A percentile compares a stretch with the other conserved stretches of the same genome.
Conservation (phyloP, 768 basidiomycete genomes). For the Naganishia kalamii region DNA sequence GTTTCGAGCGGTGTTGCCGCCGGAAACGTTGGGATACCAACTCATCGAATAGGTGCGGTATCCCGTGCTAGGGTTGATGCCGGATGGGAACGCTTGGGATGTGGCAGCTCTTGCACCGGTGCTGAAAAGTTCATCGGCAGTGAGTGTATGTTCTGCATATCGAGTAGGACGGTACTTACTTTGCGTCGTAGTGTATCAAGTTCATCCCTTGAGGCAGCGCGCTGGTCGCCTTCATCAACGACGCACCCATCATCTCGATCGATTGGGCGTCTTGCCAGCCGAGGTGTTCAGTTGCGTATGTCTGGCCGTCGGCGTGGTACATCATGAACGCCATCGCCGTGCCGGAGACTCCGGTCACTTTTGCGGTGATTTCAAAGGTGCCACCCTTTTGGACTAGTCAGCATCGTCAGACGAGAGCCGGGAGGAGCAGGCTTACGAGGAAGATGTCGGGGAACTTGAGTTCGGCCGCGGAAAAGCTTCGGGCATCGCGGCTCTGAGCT, state of each 20-base stretch:
- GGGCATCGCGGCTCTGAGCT: neutral
- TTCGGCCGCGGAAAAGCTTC: slow-evolving; percentile 21
- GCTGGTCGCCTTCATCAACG: slow-evolving; percentile 2
- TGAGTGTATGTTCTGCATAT: neutral
- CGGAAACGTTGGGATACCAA: slow-evolving; percentile 18
- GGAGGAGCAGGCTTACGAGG: slow-evolving; percentile 24
- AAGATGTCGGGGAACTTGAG: slow-evolving; percentile 1
- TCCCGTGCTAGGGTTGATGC: slow-evolving; percentile 17
- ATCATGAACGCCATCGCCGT: slow-evolving; percentile 28
- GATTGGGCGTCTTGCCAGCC: neutral
- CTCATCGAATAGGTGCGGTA: slow-evolving; percentile 27
- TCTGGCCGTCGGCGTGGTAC: slow-evolving; percentile 9
- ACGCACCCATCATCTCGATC: slow-evolving; percentile 8
- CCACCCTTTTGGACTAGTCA: neutral
- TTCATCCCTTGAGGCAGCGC: slow-evolving; percentile 21
- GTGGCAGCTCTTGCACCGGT: slow-evolving; percentile 4
- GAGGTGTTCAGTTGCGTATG: slow-evolving; percentile 6
- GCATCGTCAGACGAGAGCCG: slow-evolving; percentile 2
- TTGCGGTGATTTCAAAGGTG: slow-evolving; percentile 22
- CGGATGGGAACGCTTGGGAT: slow-evolving; percentile 21
- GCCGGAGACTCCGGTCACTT: slow-evolving; percentile 20
- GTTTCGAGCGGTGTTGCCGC: neutral
- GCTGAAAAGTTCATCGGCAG: slow-evolving; percentile 3
- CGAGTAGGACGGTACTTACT: neutral
- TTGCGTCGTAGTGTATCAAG: slow-evolving; percentile 24